A percentile compares a stretch with the other conserved stretches of the same genome.
Evolutionary conservation across 257 asterid species (phyloP).

Genomic region (Nicotiana attenuata): DNA sequence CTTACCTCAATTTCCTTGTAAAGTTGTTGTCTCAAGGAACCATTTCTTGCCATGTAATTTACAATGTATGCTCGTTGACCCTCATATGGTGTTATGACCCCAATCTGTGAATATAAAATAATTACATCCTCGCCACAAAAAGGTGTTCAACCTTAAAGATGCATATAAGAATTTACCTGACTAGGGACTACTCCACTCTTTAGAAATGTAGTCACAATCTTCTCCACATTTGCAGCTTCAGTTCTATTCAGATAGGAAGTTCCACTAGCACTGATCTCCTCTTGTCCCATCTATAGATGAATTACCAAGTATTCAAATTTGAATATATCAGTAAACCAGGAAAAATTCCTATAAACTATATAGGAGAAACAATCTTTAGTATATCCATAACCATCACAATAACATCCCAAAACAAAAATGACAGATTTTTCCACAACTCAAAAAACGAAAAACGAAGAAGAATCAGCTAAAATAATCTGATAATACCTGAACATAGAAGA

Average conservation of each 20-base stretch:
- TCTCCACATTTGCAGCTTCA: slow-evolving; percentile 98
- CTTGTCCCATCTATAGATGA: slow-evolving; percentile 92
- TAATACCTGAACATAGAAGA: slow-evolving; percentile 92
- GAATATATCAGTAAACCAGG: background rate
- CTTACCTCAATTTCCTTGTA: slow-evolving; percentile 97
- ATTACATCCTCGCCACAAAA: background rate
- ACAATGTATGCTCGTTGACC: slow-evolving; percentile 99
- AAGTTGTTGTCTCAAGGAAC: slow-evolving; percentile 90
- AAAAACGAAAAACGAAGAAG: background rate
- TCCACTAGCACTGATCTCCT: slow-evolving; percentile 98
- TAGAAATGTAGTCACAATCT: slow-evolving; percentile 89
- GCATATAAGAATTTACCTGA: slow-evolving; percentile 48
- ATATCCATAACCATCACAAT: background rate
- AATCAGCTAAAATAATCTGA: slow-evolving; percentile 1
- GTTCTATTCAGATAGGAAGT: slow-evolving; percentile 95
- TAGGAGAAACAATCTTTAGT: background rate
- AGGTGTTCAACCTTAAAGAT: background rate
- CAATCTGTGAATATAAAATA: slow-evolving; percentile 44
- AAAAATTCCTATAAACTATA: background rate
- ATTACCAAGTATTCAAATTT: background rate
- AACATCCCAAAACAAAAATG: background rate
- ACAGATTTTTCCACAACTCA: background rate
- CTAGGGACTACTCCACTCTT: slow-evolving; percentile 97
- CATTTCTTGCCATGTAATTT: slow-evolving; percentile 94
- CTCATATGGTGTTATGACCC: slow-evolving; percentile 98